Evolutionary conservation across 2,329 filamentous ascomycete genomes (phyloP), one percentile per base, ranked within the genome.

Genomic region (Diaporthe capsici): DNA sequence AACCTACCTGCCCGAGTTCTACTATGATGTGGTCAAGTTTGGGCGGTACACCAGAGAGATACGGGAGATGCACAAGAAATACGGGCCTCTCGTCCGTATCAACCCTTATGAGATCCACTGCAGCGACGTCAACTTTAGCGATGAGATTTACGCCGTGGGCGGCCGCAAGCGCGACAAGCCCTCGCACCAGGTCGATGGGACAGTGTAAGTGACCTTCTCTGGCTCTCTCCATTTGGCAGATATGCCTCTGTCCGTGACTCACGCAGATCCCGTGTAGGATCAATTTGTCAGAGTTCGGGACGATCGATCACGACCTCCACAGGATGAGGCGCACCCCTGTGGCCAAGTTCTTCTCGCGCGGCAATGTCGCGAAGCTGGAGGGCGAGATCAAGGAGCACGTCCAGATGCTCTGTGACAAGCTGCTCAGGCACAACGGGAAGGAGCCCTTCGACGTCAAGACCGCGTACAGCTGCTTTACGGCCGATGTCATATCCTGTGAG

Each of bases 31-130:
- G 34, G 49, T 82, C 37, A 70, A 75, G 1, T 77, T 75, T 28
- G 81, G 82, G 5, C 76, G 82, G 44, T 83, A 81, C 53, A 77
- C 80, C 53, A 80, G 78, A 20, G 78, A 82, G 68, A 82, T 83
- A 12, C 65, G 80, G 55, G 76, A 79, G 58, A 77, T 85, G 72
- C 85, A 86, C 77, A 78, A 81, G 51, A 76, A 80, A 77, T 85
- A 85, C 74, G 84, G 83, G 8, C 82, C 83, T 5, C 81, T 84
- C 71, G 77, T 84, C 44, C 79, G 83, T 28, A 82, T 84, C 72
- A 84, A 79, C 71, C 83, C 83, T 0, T 76, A 79, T 15, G 82
- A 84, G 65, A 51, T 84, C 20, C 82, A 83, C 71, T 80, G 83
- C 77, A 75, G 75, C 58, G 83, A 84, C 67, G 77, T 82, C 31